Percentiles rank a stretch among this genome's conserved stretches.
Evolutionary conservation across 164 flowering plant genomes (phyloP).

Genomic region (Vitis rupestris): DNA sequence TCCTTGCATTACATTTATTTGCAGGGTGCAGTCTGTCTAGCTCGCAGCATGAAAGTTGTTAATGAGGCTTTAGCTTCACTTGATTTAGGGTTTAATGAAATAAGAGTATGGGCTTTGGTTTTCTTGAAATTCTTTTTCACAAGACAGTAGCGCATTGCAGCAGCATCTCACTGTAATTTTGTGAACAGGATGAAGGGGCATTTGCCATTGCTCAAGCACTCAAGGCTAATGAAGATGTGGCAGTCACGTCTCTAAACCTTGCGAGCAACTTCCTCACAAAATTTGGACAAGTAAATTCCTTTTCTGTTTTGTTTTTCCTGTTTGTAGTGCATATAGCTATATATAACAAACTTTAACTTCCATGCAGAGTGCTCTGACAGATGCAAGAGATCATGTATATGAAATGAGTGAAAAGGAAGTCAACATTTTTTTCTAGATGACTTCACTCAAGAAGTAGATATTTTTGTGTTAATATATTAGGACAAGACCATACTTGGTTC

Average conservation of each 20-base stretch:
- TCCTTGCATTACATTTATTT: conserved; percentile 10
- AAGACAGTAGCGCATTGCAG: not conserved
- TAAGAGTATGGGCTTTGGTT: conserved; percentile 52
- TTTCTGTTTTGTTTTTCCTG: not conserved
- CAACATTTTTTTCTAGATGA: conserved; percentile 56
- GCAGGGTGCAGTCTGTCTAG: conserved; percentile 81
- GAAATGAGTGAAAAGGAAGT: conserved; percentile 91
- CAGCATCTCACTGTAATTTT: conserved; percentile 1
- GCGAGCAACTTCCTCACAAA: conserved; percentile 87
- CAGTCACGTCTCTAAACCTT: conserved; percentile 71
- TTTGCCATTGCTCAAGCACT: conserved; percentile 96
- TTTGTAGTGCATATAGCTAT: not conserved
- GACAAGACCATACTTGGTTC: conserved; percentile 7
- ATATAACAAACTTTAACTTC: not conserved
- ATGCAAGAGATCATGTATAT: conserved; percentile 87
- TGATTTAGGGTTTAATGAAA: conserved; percentile 92
- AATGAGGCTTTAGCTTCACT: conserved; percentile 86
- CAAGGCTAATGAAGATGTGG: conserved; percentile 85
- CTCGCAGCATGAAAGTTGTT: conserved; percentile 92
- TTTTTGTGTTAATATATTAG: conserved; percentile 6
- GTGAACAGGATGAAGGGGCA: conserved; percentile 82
- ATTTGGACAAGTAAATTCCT: conserved; percentile 71
- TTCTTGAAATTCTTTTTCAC: not conserved
- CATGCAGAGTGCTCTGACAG: conserved; percentile 83
- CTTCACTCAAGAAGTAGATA: conserved; percentile 8